A percentile compares a stretch with the other conserved stretches of the same genome.
phyloP scores from a whole-genome alignment of 2,329 filamentous ascomycete genomes.

The Aspergillus sojae region DNA sequence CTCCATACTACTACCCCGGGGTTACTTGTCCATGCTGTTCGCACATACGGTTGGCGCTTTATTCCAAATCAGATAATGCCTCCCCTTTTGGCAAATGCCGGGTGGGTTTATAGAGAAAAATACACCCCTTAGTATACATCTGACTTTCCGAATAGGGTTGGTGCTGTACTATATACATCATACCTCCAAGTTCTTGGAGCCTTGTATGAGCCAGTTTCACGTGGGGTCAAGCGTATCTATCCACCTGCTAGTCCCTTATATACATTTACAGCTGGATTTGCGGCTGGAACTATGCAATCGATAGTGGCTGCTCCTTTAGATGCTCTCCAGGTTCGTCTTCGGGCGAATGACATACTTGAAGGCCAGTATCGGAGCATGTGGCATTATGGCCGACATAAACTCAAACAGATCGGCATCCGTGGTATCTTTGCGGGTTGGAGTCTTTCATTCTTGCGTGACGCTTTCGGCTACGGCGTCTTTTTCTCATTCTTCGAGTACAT shows the following conservation, averaged over 20 bases:
- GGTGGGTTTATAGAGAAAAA: constrained; percentile 38
- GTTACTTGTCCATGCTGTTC: constrained; percentile 62
- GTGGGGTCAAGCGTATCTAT: constrained; percentile 60
- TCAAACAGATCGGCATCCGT: constrained; percentile 60
- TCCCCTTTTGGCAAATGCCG: constrained; percentile 64
- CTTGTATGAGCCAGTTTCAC: constrained; percentile 60
- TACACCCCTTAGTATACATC: not conserved
- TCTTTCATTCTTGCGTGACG: constrained; percentile 62
- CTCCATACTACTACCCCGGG: constrained; percentile 64
- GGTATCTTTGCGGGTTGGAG: constrained; percentile 67
- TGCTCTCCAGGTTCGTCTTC: constrained; percentile 64
- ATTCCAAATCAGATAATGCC: constrained; percentile 67
- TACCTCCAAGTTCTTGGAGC: constrained; percentile 63
- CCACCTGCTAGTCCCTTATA: constrained; percentile 57
- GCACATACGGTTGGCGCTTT: constrained; percentile 65
- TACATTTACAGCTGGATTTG: constrained; percentile 62
- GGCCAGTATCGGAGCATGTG: constrained; percentile 65
- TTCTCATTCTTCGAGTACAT: constrained; percentile 66
- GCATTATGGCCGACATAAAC: constrained; percentile 62
- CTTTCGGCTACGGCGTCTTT: constrained; percentile 63
- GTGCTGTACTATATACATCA: constrained; percentile 64
- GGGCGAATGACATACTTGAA: constrained; percentile 60
- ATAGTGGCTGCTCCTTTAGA: constrained; percentile 65
- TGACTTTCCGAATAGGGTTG: constrained; percentile 47
- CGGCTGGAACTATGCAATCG: constrained; percentile 63